Conservation (phyloP, 257 asterid genomes). For the Asclepias syriaca region DNA sequence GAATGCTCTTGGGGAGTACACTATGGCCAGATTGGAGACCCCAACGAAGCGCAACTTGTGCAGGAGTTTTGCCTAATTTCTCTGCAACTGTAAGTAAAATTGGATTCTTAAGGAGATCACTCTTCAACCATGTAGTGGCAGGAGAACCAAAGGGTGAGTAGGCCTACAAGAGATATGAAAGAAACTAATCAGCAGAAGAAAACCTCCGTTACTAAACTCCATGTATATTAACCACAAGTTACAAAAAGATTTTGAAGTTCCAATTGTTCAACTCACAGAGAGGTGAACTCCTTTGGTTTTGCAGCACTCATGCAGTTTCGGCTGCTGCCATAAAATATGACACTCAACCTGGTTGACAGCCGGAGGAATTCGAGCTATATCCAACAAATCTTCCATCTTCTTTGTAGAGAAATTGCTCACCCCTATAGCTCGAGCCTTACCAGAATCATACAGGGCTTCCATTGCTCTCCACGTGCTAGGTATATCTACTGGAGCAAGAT, state of each 20-base stretch:
- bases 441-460: constrained; percentile 52
- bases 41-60: constrained; percentile 46
- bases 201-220: no score
- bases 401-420: constrained; percentile 57
- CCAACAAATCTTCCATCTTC: constrained; percentile 41
- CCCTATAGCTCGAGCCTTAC: constrained; percentile 59
- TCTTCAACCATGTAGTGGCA: constrained; percentile 59
- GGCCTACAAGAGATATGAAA: constrained; percentile 33
- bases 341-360: constrained; percentile 69
- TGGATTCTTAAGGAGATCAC: constrained; percentile 65
- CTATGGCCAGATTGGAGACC: constrained; percentile 41
- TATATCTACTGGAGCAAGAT: constrained; percentile 36
- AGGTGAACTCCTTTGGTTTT: constrained; percentile 53
- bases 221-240: no score
- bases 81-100: constrained; percentile 35
- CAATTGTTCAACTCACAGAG: constrained; percentile 34
- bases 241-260: neutral
- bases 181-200: neutral
- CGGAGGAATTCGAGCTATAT: constrained; percentile 47
- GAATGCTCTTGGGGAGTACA: constrained; percentile 46
- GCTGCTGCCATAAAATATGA: constrained; percentile 65
- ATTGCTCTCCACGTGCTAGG: constrained; percentile 60
- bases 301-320: constrained; percentile 39
- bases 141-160: constrained; percentile 89
- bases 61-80: constrained; percentile 46